phyloP scores from a whole-genome alignment of 1,284 basidiomycete genomes.

The Violaceomyces palustris region DNA sequence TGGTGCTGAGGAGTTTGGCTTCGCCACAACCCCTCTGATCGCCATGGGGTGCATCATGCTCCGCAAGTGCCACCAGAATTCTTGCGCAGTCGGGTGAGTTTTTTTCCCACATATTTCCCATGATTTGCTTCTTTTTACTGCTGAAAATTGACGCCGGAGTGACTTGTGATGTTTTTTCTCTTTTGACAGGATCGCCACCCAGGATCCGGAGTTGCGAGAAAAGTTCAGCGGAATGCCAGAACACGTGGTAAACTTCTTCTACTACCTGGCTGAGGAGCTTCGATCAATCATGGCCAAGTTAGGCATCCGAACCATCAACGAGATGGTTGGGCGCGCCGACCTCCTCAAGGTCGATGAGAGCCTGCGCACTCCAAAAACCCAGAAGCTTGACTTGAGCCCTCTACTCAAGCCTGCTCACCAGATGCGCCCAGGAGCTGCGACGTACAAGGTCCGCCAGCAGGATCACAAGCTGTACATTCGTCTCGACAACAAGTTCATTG shows the following conservation, averaged over 20 bases:
- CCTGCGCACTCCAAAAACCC: slow-evolving; percentile 41
- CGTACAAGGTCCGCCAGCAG: slow-evolving; percentile 50
- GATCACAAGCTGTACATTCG: slow-evolving; percentile 50
- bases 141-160: too few relatives aligned
- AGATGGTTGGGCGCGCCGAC: slow-evolving; percentile 48
- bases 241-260: slow-evolving; percentile 50
- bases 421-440: slow-evolving; percentile 50
- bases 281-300: slow-evolving; percentile 49
- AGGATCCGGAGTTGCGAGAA: slow-evolving; percentile 45
- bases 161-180: too few relatives aligned
- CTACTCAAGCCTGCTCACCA: slow-evolving; percentile 46
- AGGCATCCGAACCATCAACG: slow-evolving; percentile 47
- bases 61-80: slow-evolving; percentile 23
- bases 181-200: slow-evolving; percentile 45
- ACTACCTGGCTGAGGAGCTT: slow-evolving; percentile 45
- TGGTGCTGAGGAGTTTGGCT: slow-evolving; percentile 48
- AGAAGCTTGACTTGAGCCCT: slow-evolving; percentile 36
- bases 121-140: too few relatives aligned
- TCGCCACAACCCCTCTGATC: slow-evolving; percentile 47
- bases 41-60: slow-evolving; percentile 49
- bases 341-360: slow-evolving; percentile 41
- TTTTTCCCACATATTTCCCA: too few relatives aligned
- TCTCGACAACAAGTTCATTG: slow-evolving; percentile 51
- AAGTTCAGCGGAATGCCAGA: slow-evolving; percentile 49
- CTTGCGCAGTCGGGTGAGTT: too few relatives aligned